These are phyloP conservation scores for Thymus quinquecostatus DNA, from an alignment of 257 asterid species.

Conservation along the genomic window DNA sequence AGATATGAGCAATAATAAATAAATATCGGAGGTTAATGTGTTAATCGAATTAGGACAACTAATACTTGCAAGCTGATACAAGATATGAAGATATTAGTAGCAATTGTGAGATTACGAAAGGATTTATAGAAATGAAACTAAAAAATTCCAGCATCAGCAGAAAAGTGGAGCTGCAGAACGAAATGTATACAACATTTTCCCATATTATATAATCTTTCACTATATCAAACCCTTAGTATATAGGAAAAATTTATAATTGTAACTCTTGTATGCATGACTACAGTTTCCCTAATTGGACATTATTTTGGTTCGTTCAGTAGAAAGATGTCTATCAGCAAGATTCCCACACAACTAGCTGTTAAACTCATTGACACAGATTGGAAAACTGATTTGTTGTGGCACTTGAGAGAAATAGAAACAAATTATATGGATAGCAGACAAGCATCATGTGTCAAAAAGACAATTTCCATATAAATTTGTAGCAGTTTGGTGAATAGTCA, in stretches of 20 bases:
- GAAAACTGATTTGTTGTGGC: background rate
- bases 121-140: background rate
- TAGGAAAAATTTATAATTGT: background rate
- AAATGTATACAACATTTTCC: background rate
- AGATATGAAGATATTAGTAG: background rate
- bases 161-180: background rate
- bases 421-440: background rate
- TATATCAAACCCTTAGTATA: background rate
- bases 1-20: slow-evolving; percentile 23
- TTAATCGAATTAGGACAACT: slow-evolving; percentile 1
- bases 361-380: slow-evolving; percentile 7
- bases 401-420: background rate
- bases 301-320: background rate
- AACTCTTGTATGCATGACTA: background rate
- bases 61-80: background rate
- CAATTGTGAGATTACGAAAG: slow-evolving; percentile 9
- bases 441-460: slow-evolving; percentile 13
- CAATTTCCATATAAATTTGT: background rate
- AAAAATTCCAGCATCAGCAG: background rate
- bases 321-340: background rate
- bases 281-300: background rate
- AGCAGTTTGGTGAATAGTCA: background rate
- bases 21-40: slow-evolving; percentile 15
- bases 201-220: slow-evolving; percentile 6
- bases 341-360: background rate